Evolutionary conservation across 2,329 filamentous ascomycete species (phyloP).

Genomic region (Colletotrichum euphorbiae): DNA sequence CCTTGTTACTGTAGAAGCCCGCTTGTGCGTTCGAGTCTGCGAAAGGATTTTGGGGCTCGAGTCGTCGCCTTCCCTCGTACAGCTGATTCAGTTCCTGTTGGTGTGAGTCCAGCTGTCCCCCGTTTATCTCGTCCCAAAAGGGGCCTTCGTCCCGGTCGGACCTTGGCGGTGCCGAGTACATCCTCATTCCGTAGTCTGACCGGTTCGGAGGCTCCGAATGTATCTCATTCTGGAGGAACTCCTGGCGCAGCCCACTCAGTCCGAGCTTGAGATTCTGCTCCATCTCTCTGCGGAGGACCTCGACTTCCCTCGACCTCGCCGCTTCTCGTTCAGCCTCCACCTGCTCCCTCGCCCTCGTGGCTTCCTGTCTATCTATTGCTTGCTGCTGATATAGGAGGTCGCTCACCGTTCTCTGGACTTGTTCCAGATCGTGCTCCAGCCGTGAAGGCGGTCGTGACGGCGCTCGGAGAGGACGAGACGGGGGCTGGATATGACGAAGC

Average conservation of each 20-base stretch:
- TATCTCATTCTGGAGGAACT: neutral
- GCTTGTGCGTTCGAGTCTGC: neutral
- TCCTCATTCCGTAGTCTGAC: neutral
- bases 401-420: constrained; percentile 1
- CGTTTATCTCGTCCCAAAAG: neutral
- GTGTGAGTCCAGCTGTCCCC: neutral
- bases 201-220: neutral
- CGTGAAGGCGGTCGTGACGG: neutral
- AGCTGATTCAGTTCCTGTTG: constrained; percentile 10
- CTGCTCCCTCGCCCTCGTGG: neutral
- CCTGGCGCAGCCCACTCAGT: neutral
- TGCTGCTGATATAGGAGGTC: neutral
- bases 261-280: neutral
- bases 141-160: neutral
- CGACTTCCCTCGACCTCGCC: neutral
- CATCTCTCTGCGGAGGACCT: neutral
- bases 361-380: neutral
- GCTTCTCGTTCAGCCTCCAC: neutral
- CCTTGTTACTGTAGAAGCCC: neutral
- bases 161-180: neutral
- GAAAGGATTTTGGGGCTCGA: neutral
- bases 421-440: neutral
- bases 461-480: neutral
- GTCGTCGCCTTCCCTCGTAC: neutral
- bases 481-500: neutral